Percentiles rank a stretch among this genome's conserved stretches.
Evolutionary conservation across 2,329 filamentous ascomycete genomes (phyloP).

Genomic region (Venturia asperata): DNA sequence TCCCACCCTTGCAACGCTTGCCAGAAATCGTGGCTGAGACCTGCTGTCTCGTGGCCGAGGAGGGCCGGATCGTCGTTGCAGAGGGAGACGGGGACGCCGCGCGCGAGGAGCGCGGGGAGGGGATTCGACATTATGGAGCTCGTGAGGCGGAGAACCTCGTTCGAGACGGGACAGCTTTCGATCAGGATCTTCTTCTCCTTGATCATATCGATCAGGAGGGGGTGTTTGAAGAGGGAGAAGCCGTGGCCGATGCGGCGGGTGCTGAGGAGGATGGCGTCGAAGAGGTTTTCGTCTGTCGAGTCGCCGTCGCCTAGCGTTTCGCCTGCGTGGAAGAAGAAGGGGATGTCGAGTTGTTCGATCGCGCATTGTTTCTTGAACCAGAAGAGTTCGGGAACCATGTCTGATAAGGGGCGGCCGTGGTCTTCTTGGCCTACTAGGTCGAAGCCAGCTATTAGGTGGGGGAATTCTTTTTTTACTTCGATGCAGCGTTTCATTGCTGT

Average conservation of each 20-base stretch:
- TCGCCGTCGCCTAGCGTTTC: constrained; percentile 77
- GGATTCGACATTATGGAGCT: constrained; percentile 70
- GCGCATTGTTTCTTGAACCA: constrained; percentile 88
- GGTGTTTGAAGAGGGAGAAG: constrained; percentile 85
- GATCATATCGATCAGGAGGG: constrained; percentile 78
- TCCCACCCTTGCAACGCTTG: constrained; percentile 87
- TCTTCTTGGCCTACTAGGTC: constrained; percentile 86
- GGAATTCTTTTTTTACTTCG: constrained; percentile 68
- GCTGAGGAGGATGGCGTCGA: constrained; percentile 79
- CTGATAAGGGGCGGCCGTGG: constrained; percentile 63
- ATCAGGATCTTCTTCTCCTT: constrained; percentile 82
- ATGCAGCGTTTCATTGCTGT: constrained; percentile 78
- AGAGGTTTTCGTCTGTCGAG: constrained; percentile 73
- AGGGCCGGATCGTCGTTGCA: constrained; percentile 90
- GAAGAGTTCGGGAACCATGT: constrained; percentile 77
- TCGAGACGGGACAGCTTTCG: constrained; percentile 85
- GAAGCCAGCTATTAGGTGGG: constrained; percentile 75
- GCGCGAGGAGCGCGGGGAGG: constrained; percentile 73
- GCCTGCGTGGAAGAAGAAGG: constrained; percentile 94
- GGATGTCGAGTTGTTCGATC: constrained; percentile 70
- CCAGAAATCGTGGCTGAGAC: constrained; percentile 91
- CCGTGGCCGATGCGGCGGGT: constrained; percentile 85
- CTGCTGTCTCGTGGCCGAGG: constrained; percentile 71
- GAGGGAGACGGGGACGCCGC: constrained; percentile 75
- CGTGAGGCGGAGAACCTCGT: constrained; percentile 76